Evolutionary conservation across 2,329 filamentous ascomycete species (phyloP).

Genomic region (Stachybotrys chartarum): DNA sequence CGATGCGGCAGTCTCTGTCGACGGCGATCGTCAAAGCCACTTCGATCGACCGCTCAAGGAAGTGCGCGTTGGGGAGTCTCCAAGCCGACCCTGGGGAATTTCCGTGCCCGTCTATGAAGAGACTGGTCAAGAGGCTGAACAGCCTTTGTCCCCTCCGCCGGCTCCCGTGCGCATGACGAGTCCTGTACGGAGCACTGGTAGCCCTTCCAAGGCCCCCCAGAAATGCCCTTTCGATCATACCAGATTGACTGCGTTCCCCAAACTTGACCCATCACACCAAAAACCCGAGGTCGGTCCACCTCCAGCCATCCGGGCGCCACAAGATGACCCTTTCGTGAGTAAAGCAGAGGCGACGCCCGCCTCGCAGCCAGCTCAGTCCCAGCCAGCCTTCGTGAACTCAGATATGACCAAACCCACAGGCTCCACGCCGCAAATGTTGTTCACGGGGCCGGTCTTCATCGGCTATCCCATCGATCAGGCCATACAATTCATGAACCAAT

Average conservation of each 20-base stretch:
- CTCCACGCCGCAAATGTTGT: conserved; percentile 63
- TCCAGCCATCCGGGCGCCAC: conserved; percentile 3
- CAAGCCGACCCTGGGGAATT: conserved; percentile 90
- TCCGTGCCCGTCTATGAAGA: conserved; percentile 58
- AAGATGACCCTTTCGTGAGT: conserved; percentile 6
- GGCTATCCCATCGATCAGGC: conserved; percentile 82
- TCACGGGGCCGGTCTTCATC: conserved; percentile 90
- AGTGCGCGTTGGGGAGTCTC: conserved; percentile 87
- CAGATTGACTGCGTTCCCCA: conserved; percentile 29
- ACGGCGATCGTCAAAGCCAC: conserved; percentile 56
- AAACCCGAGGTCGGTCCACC: conserved; percentile 3
- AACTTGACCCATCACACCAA: conserved; percentile 9
- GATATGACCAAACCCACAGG: conserved; percentile 21
- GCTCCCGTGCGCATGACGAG: conserved; percentile 46
- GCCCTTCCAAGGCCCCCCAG: conserved; percentile 22
- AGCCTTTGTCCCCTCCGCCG: conserved; percentile 49
- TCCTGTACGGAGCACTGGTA: conserved; percentile 19
- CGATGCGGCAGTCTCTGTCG: conserved; percentile 17
- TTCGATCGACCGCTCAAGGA: conserved; percentile 85
- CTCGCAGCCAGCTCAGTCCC: conserved; percentile 14
- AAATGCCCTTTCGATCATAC: conserved; percentile 55
- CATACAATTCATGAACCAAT: conserved; percentile 64
- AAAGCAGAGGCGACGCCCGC: conserved; percentile 13
- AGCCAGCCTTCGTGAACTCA: conserved; percentile 48
- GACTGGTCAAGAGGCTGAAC: conserved; percentile 25